A percentile compares a stretch with the other conserved stretches of the same genome.
Evolutionary conservation across 2,329 filamentous ascomycete genomes (phyloP).

Genomic region (Sphaerulina vaccinii): DNA sequence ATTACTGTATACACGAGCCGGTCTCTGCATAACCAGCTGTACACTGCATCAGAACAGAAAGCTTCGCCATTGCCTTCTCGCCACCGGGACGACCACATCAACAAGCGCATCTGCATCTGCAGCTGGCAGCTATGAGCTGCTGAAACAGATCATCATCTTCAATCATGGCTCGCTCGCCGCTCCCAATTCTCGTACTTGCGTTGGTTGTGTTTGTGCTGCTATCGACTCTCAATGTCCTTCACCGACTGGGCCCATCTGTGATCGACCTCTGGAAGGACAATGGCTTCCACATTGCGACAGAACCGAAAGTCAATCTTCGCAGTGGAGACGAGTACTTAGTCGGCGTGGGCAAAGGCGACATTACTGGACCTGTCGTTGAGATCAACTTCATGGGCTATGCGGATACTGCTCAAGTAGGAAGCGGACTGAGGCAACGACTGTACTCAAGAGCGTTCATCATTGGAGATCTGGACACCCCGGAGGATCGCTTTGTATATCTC

Average conservation of each 20-base stretch:
- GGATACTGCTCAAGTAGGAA: slow-evolving; percentile 75
- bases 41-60: too few species aligned
- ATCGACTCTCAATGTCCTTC: slow-evolving; percentile 21
- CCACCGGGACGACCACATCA: background rate
- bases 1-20: too few species aligned
- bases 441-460: slow-evolving; percentile 90
- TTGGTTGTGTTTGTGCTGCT: slow-evolving; percentile 22
- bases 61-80: too few species aligned
- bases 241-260: slow-evolving; percentile 20
- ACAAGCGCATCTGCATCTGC: background rate
- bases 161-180: slow-evolving; percentile 23
- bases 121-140: background rate
- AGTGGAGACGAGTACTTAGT: slow-evolving; percentile 54
- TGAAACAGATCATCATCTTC: background rate
- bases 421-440: slow-evolving; percentile 80
- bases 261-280: slow-evolving; percentile 15
- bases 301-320: slow-evolving; percentile 2
- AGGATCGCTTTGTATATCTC: slow-evolving; percentile 79
- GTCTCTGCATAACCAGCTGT: too few species aligned
- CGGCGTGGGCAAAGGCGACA: slow-evolving; percentile 69
- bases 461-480: slow-evolving; percentile 62
- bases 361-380: slow-evolving; percentile 81
- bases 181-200: slow-evolving; percentile 19
- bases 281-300: background rate
- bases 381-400: slow-evolving; percentile 92